Conservation (phyloP, 345 rosid genomes). For the Gossypioides kirkii region DNA sequence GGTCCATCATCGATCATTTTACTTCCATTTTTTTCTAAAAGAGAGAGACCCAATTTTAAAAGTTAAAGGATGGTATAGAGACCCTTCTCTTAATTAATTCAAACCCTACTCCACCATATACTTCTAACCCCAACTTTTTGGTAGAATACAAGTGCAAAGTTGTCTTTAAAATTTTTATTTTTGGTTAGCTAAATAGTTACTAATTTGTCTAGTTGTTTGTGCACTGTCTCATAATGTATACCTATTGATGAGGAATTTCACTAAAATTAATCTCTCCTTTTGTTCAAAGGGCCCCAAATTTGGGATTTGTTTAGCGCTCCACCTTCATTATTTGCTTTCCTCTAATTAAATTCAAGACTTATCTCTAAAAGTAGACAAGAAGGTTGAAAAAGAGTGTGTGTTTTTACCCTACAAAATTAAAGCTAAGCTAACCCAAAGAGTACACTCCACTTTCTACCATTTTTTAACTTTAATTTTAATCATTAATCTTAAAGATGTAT, state of each 20-base stretch:
- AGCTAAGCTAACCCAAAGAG: neutral
- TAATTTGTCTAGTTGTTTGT: conserved; percentile 55
- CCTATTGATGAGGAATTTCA: conserved; percentile 15
- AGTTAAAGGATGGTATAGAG: conserved; percentile 1
- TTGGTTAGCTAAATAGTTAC: conserved; percentile 12
- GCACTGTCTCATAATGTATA: conserved; percentile 25
- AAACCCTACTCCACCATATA: neutral
- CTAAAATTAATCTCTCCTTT: conserved; percentile 21
- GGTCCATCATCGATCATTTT: conserved; percentile 16
- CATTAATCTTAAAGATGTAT: neutral
- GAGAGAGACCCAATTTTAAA: neutral
- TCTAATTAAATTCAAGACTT: conserved; percentile 25
- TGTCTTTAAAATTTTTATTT: conserved; percentile 12
- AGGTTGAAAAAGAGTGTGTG: conserved; percentile 19
- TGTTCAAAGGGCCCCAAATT: conserved; percentile 27
- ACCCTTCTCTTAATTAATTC: neutral
- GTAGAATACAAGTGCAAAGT: conserved; percentile 42
- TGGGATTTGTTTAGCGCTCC: conserved; percentile 32
- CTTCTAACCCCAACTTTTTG: conserved; percentile 21
- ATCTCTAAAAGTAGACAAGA: conserved; percentile 18
- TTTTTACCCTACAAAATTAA: conserved; percentile 3
- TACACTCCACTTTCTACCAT: conserved; percentile 24
- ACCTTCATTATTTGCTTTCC: conserved; percentile 25
- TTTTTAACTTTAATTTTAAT: neutral
- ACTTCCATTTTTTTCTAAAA: conserved; percentile 12